Base-by-base conservation (phyloP, 2,329 filamentous ascomycete species). In the Balansia obtecta region DNA sequence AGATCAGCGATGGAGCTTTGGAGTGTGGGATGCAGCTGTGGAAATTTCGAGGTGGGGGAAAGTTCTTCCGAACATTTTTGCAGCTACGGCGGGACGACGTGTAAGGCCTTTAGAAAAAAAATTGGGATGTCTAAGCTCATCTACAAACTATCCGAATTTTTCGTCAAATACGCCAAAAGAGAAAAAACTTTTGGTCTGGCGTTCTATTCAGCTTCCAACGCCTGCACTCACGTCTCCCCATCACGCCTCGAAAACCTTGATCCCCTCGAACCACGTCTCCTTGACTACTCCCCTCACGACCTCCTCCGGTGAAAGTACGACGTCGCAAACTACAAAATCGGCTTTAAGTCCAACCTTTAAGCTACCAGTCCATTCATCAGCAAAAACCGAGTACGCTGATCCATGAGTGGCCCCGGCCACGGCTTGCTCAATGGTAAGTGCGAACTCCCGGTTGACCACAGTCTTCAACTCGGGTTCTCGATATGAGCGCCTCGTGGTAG, bases 311-410 rank as follows among this genome's bases (percentile, higher is more conserved):
- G 71, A 67, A 68, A 74, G 74, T 22, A 68, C 62, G 66, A 78
- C 71, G 51, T 79, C 70, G 16, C 41, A 77, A 13, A 69, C 60
- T 4, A 76, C 73, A 49, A 83, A 79, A 55, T 84, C 80, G 0
- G 80, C 80, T 55, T 71, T 66, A 58, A 74, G 66, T 0, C 79
- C 79, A 1, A 61, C 63, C 55, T 70, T 68, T 50, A 84, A 57
- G 47, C 68, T 73, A 0, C 81, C 81, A 0, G 76, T 67, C 60
- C 72, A 68, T 2, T 62, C 58, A 33, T 83, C 80, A 1, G 74
- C 73, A 55, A 80, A 82, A n/a, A 71, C 75, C 13, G 74, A 77
- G 57, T 76, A 77, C 1, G 80, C 79, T 4, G 73, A 73, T 0
- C 80, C 80, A 39, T 66, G 63, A 0, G 77, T 79, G 0, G 72